A percentile compares a stretch with the other conserved stretches of the same genome.
Conservation (phyloP, 306 rosid species). For the Arachis hypogaea region DNA sequence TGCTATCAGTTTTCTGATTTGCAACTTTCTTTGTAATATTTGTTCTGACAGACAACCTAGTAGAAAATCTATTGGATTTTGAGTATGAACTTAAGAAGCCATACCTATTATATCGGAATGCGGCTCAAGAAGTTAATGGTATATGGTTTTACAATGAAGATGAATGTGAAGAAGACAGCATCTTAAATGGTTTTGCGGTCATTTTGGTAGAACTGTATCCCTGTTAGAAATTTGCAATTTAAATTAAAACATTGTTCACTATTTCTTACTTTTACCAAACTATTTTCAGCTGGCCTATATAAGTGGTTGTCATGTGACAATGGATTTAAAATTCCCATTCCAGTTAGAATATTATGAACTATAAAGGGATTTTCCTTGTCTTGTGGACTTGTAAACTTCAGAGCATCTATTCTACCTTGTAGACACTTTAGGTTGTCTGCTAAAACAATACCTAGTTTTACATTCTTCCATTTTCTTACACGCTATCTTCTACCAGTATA, state of each 20-base stretch:
- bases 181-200: not conserved
- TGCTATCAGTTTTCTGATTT: conserved; percentile 27
- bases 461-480: not conserved
- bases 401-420: conserved; percentile 11
- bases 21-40: conserved; percentile 30
- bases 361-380: conserved; percentile 22
- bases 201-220: conserved; percentile 12
- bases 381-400: conserved; percentile 17
- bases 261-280: conserved; percentile 9
- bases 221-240: not conserved
- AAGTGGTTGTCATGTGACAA: conserved; percentile 6
- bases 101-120: conserved; percentile 85
- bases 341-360: conserved; percentile 11
- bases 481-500: not conserved
- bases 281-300: conserved; percentile 8
- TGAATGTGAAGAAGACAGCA: conserved; percentile 75
- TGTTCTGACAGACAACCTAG: conserved; percentile 76
- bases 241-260: not conserved
- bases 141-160: conserved; percentile 95
- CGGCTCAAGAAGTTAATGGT: conserved; percentile 94
- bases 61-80: conserved; percentile 93
- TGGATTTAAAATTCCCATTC: conserved; percentile 8
- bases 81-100: conserved; percentile 93
- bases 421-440: not conserved
- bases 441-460: not conserved